Evolutionary conservation across 2,329 filamentous ascomycete genomes (phyloP).

Genomic region (Ceratocystis huliohia): DNA sequence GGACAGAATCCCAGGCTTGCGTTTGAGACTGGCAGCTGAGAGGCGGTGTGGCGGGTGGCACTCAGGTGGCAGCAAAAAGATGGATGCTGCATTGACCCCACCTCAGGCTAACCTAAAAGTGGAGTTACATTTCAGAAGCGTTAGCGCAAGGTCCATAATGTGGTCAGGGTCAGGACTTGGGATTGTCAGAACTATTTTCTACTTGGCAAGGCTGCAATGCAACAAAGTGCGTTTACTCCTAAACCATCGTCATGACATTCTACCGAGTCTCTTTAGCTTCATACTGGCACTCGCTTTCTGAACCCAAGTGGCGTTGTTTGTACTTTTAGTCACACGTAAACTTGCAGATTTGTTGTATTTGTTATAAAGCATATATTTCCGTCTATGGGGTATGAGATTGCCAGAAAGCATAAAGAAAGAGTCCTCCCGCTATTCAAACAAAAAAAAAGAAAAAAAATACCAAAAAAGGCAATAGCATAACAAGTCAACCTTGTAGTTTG

Average conservation of each 20-base stretch:
- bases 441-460: background rate
- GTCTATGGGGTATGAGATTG: background rate
- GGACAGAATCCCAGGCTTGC: background rate
- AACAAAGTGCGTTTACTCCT: background rate
- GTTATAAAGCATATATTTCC: background rate
- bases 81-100: background rate
- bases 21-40: background rate
- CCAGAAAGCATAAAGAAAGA: conserved; percentile 1
- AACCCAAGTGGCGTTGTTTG: too few relatives aligned
- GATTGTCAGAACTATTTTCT: background rate
- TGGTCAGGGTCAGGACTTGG: background rate
- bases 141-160: background rate
- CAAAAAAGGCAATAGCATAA: background rate
- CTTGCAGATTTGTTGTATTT: background rate
- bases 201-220: too few relatives aligned
- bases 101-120: background rate
- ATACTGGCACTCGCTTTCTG: too few relatives aligned
- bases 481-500: background rate
- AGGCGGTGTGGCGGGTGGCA: background rate
- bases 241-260: background rate
- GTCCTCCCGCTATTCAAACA: background rate
- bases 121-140: background rate
- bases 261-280: too few relatives aligned
- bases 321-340: too few relatives aligned
- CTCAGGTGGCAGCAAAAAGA: background rate